Conservation (phyloP, 2,329 filamentous ascomycete species). For the Anthostomella pinea region DNA sequence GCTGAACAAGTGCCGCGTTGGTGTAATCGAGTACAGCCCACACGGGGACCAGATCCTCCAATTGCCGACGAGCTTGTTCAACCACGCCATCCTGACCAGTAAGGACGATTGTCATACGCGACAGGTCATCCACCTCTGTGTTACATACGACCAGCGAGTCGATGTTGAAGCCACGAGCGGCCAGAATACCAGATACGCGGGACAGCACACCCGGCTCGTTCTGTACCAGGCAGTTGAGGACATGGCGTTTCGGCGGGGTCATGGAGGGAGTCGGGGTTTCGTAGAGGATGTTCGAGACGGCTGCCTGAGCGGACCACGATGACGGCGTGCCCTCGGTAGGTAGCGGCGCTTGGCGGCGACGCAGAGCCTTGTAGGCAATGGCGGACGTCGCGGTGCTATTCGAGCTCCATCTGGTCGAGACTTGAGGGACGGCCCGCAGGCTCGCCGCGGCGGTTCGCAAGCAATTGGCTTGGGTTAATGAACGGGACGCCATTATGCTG, state of each 20-base stretch:
- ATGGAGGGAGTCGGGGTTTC: constrained; percentile 86
- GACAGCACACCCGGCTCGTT: constrained; percentile 98
- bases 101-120: constrained; percentile 97
- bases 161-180: constrained; percentile 97
- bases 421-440: constrained; percentile 18
- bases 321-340: constrained; percentile 74
- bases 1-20: constrained; percentile 85
- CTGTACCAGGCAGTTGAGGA: constrained; percentile 97
- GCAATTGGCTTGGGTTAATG: constrained; percentile 24
- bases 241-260: constrained; percentile 85
- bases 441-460: constrained; percentile 23
- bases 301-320: constrained; percentile 85
- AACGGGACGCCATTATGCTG: constrained; percentile 31
- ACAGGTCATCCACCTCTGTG: constrained; percentile 94
- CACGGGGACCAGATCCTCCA: constrained; percentile 95
- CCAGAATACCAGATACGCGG: constrained; percentile 92
- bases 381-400: constrained; percentile 80
- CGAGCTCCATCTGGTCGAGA: constrained; percentile 34
- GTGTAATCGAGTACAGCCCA: constrained; percentile 99
- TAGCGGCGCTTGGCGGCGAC: constrained; percentile 81
- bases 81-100: constrained; percentile 96
- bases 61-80: constrained; percentile 90
- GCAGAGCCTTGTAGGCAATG: constrained; percentile 94
- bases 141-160: constrained; percentile 97
- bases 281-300: constrained; percentile 97